Evolutionary conservation across 2,329 filamentous ascomycete genomes (phyloP).

Genomic region (Sclerotinia glacialis): DNA sequence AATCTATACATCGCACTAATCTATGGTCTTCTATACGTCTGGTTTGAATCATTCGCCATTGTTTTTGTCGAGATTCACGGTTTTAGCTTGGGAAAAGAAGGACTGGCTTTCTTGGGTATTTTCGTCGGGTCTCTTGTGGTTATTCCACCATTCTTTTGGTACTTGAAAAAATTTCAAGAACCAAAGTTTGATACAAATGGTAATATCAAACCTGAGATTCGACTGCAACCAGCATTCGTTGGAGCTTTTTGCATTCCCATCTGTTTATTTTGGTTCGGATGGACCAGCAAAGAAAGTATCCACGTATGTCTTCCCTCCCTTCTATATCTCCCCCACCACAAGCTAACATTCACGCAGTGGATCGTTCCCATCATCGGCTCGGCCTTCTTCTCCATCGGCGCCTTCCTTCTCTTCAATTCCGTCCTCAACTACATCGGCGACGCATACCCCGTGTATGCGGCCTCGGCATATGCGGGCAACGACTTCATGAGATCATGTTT

Average conservation of each 20-base stretch:
- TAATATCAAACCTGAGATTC: constrained; percentile 50
- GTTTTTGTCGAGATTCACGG: constrained; percentile 59
- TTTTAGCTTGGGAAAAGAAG: constrained; percentile 57
- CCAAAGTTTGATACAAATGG: constrained; percentile 49
- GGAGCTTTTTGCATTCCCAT: constrained; percentile 53
- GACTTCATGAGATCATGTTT: constrained; percentile 40
- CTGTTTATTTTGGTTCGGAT: constrained; percentile 56
- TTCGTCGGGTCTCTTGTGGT: constrained; percentile 50
- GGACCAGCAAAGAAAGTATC: constrained; percentile 48
- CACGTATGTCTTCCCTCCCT: constrained; percentile 2
- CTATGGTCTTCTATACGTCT: constrained; percentile 60
- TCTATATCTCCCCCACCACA: too few species aligned
- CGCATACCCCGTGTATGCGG: constrained; percentile 42
- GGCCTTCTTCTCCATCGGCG: constrained; percentile 43
- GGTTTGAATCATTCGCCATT: constrained; percentile 61
- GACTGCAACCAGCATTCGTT: constrained; percentile 53
- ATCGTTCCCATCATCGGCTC: constrained; percentile 54
- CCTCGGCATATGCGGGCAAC: constrained; percentile 43
- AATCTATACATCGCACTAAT: constrained; percentile 60
- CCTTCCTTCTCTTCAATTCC: constrained; percentile 48
- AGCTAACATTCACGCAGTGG: constrained; percentile 45
- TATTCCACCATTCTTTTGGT: constrained; percentile 48
- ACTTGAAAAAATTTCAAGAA: constrained; percentile 48
- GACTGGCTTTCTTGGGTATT: constrained; percentile 60
- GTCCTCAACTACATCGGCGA: constrained; percentile 46